These are phyloP conservation scores for Pelargonium fulgidum DNA, from an alignment of 441 rosid genomes.

Conservation along the genomic window DNA sequence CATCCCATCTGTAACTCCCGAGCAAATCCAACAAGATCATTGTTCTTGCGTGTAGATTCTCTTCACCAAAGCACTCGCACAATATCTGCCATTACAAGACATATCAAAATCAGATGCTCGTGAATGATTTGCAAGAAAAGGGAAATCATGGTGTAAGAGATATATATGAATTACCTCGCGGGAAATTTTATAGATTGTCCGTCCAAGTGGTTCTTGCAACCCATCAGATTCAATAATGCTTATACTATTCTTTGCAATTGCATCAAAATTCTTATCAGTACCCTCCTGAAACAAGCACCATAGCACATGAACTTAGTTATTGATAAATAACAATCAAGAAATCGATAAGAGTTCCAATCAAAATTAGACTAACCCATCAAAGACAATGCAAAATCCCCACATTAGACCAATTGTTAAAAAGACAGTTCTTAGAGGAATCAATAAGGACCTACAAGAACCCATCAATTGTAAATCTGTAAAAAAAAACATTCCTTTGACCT, in stretches of 20 bases:
- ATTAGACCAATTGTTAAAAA: too few relatives aligned
- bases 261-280: slow-evolving; percentile 26
- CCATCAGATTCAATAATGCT: slow-evolving; percentile 40
- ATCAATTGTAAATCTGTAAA: not conserved
- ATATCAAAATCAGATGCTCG: too few relatives aligned
- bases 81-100: slow-evolving; percentile 41
- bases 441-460: not conserved
- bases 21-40: slow-evolving; percentile 55
- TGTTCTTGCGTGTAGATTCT: slow-evolving; percentile 41
- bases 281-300: slow-evolving; percentile 33
- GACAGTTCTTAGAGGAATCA: not conserved
- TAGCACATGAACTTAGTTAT: not conserved
- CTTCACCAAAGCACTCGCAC: slow-evolving; percentile 29
- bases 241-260: slow-evolving; percentile 18
- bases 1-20: slow-evolving; percentile 61
- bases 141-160: not conserved
- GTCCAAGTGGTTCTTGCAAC: slow-evolving; percentile 39
- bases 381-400: too few relatives aligned
- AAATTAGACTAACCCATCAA: too few relatives aligned
- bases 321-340: not conserved
- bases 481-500: not conserved
- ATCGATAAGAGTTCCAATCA: not conserved
- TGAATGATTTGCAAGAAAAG: too few relatives aligned
- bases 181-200: slow-evolving; percentile 39
- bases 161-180: slow-evolving; percentile 33